Evolutionary conservation across 129 eudicot species (phyloP).

Genomic region (Calendula officinalis): DNA sequence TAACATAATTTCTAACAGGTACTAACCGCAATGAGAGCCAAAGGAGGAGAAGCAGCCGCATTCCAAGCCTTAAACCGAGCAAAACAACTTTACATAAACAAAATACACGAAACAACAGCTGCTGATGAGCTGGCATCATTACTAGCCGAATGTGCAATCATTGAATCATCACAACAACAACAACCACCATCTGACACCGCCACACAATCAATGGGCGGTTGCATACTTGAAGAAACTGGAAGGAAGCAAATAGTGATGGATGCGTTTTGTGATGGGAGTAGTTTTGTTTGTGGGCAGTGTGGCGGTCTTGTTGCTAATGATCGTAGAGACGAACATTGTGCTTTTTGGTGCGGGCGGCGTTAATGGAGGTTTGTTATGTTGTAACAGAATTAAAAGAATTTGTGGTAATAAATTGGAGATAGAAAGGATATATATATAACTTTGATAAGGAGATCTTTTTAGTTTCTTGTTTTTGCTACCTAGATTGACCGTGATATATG

Average conservation of each 20-base stretch:
- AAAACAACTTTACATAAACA: conserved; percentile 57
- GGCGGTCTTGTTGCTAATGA: conserved; percentile 75
- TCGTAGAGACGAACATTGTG: conserved; percentile 71
- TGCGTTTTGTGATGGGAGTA: conserved; percentile 77
- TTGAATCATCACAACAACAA: conserved; percentile 39
- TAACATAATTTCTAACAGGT: conserved; percentile 41
- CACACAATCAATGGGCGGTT: conserved; percentile 32
- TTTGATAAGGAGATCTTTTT: neutral
- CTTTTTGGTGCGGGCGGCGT: conserved; percentile 66
- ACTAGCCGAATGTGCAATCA: conserved; percentile 83
- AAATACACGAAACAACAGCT: conserved; percentile 51
- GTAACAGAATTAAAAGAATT: conserved; percentile 13
- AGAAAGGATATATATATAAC: conserved; percentile 4
- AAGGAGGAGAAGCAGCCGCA: conserved; percentile 76
- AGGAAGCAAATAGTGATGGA: conserved; percentile 64
- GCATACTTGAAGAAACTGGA: conserved; percentile 70
- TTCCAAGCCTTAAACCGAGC: conserved; percentile 55
- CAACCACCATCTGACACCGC: conserved; percentile 18
- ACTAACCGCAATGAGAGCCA: conserved; percentile 59
- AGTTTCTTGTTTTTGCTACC: too few relatives aligned
- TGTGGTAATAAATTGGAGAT: conserved; percentile 21
- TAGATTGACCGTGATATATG: too few relatives aligned
- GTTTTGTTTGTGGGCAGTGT: conserved; percentile 74
- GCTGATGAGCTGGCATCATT: conserved; percentile 81
- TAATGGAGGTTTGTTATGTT: neutral